Evolutionary conservation across 2,329 filamentous ascomycete genomes (phyloP), one percentile per base, ranked within the genome.

Genomic region (Claviceps quebecensis): DNA sequence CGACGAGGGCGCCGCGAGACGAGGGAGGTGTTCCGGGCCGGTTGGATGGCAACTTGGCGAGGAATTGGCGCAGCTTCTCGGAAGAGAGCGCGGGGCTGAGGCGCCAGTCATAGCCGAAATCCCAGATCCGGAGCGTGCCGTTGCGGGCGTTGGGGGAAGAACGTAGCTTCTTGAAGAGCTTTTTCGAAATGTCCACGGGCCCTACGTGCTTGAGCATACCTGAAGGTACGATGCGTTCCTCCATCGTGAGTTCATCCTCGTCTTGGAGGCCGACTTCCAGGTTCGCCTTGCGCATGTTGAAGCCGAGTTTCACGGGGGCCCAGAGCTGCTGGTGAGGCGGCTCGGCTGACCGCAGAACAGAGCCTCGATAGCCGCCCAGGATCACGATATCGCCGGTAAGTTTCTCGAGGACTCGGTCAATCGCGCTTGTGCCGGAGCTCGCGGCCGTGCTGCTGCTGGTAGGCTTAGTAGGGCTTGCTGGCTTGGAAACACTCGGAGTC

Each of bases 91-190:
- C 78, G 1, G 91, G 91, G 56, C 87, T 93, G 40, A 96, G 71
- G 16, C 91, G 78, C 91, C 91, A 97, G 67, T 97, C 91, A 60
- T 95, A 97, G 17, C 90, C 89, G 62, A 91, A 97, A 59, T 96
- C 84, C 72, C 89, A 89, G 1, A 95, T 77, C 46, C 88, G 76
- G 5, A 96, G 70, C 55, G 77, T 83, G 7, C 87, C 87, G 4
- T 71, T 74, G 49, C 78, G 76, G 1, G 79, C 81, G 60, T 94
- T 94, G 13, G 87, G 81, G 57, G 80, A 86, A 36, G 83, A 81
- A 48, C 80, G 76, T 19, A 95, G 67, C 51, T 84, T 82, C 62
- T 87, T 90, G 66, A 96, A 82, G 1, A 97, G 71, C 40, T 87
- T 80, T 53, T 81, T 83, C 4, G 87, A 87, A 53, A 96, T 90